A percentile compares a stretch with the other conserved stretches of the same genome.
These are phyloP conservation scores for Knoxdaviesia capensis DNA, from an alignment of 2,329 filamentous ascomycete genomes.

Conservation along the genomic window DNA sequence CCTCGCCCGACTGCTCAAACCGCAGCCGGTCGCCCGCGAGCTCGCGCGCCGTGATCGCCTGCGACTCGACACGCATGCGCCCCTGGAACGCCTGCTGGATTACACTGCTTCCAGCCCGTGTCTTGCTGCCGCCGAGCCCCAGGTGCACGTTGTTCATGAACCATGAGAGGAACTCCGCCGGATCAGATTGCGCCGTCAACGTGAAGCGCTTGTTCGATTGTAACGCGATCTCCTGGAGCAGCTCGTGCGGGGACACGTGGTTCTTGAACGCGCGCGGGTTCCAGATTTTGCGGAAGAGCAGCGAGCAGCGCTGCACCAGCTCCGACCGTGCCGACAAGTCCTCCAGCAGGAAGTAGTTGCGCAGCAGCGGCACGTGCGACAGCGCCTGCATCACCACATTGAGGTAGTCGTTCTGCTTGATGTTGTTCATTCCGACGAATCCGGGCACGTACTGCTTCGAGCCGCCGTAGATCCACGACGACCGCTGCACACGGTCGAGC, in stretches of 20 bases:
- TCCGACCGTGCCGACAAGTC: slow-evolving; percentile 54
- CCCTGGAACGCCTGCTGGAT: slow-evolving; percentile 90
- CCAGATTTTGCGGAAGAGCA: slow-evolving; percentile 91
- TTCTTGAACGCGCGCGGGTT: slow-evolving; percentile 91
- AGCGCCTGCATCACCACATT: slow-evolving; percentile 88
- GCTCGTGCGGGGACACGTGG: slow-evolving; percentile 91
- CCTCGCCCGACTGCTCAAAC: slow-evolving; percentile 76
- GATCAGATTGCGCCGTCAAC: slow-evolving; percentile 77
- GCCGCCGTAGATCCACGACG: slow-evolving; percentile 58
- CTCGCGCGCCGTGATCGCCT: slow-evolving; percentile 79
- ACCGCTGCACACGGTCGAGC: slow-evolving; percentile 45
- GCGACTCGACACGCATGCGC: slow-evolving; percentile 75
- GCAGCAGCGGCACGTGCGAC: slow-evolving; percentile 70
- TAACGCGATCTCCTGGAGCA: slow-evolving; percentile 84
- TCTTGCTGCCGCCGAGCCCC: slow-evolving; percentile 73
- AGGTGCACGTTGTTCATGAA: slow-evolving; percentile 93
- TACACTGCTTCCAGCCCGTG: slow-evolving; percentile 66
- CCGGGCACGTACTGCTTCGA: slow-evolving; percentile 69
- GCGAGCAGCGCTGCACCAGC: slow-evolving; percentile 72
- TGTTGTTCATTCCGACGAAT: slow-evolving; percentile 98
- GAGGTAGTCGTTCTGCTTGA: slow-evolving; percentile 97
- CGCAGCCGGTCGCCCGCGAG: slow-evolving; percentile 73
- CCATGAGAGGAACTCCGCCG: slow-evolving; percentile 92
- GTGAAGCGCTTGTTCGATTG: slow-evolving; percentile 85
- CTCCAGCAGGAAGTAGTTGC: slow-evolving; percentile 83